Percentiles rank a stretch among this genome's conserved stretches.
phyloP scores from a whole-genome alignment of 2,329 filamentous ascomycete genomes.

The Clarireedia hainanense region DNA sequence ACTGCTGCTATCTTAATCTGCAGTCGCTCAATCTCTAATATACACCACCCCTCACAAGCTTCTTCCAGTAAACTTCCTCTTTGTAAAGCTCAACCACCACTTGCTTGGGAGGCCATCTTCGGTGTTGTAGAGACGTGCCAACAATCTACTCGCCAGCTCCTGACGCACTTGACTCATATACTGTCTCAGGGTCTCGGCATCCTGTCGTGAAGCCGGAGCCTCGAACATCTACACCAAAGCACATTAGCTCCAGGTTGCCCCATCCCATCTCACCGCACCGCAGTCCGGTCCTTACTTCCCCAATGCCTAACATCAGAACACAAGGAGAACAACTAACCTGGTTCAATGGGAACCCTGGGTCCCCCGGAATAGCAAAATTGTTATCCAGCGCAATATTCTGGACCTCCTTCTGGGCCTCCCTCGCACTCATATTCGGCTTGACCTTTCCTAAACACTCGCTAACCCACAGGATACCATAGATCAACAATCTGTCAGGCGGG shows the following conservation, averaged over 20 bases:
- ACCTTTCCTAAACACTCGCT: conserved; percentile 87
- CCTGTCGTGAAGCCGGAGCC: conserved; percentile 74
- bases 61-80: conserved; percentile 99
- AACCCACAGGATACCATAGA: conserved; percentile 94
- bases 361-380: conserved; percentile 90
- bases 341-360: conserved; percentile 87
- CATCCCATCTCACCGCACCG: not conserved
- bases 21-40: not conserved
- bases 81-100: conserved; percentile 99
- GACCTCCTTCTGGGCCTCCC: conserved; percentile 63
- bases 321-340: conserved; percentile 48
- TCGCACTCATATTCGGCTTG: conserved; percentile 59
- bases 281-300: not conserved
- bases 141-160: conserved; percentile 74
- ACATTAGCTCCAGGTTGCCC: not conserved
- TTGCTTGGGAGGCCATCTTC: conserved; percentile 55
- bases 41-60: conserved; percentile 45
- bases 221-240: conserved; percentile 65
- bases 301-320: not conserved
- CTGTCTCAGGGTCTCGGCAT: conserved; percentile 80
- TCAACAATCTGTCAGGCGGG: conserved; percentile 83
- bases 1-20: not conserved
- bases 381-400: conserved; percentile 85
- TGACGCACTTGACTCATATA: conserved; percentile 91
- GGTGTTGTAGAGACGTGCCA: conserved; percentile 81